phyloP scores from a whole-genome alignment of 2,329 filamentous ascomycete genomes.

The Botryotinia narcissicola region DNA sequence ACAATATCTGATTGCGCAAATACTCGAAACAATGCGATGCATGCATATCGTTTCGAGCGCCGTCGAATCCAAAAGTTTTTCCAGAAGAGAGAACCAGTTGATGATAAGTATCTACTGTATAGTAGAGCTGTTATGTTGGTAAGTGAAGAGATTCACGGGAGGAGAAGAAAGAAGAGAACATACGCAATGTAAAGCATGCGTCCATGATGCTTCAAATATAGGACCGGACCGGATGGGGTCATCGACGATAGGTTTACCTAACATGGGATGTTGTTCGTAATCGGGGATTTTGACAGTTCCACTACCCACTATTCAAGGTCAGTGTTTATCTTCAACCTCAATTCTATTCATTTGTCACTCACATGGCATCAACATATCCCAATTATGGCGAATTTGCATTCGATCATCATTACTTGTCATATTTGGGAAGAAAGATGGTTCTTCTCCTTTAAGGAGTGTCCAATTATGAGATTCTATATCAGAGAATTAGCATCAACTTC shows the following conservation, averaged over 20 bases:
- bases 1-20: constrained; percentile 38
- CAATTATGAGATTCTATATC: constrained; percentile 32
- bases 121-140: constrained; percentile 31
- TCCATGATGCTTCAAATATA: constrained; percentile 39
- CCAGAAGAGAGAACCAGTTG: constrained; percentile 34
- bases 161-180: background rate
- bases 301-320: constrained; percentile 31
- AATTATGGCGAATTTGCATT: constrained; percentile 37
- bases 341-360: background rate
- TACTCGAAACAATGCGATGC: constrained; percentile 40
- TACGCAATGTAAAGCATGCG: constrained; percentile 39
- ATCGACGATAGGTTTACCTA: constrained; percentile 37
- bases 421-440: constrained; percentile 37
- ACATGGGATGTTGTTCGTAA: constrained; percentile 36
- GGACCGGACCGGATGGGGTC: constrained; percentile 37
- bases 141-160: background rate
- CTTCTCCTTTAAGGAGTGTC: constrained; percentile 35
- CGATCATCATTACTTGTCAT: constrained; percentile 37
- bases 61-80: constrained; percentile 33
- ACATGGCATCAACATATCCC: constrained; percentile 40
- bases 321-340: background rate
- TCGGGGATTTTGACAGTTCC: constrained; percentile 38
- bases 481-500: background rate
- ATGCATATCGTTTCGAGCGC: constrained; percentile 35
- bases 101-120: constrained; percentile 39